Evolutionary conservation across 257 asterid species (phyloP), one percentile per base, ranked within the genome.

Genomic region (Salvia miltiorrhiza): DNA sequence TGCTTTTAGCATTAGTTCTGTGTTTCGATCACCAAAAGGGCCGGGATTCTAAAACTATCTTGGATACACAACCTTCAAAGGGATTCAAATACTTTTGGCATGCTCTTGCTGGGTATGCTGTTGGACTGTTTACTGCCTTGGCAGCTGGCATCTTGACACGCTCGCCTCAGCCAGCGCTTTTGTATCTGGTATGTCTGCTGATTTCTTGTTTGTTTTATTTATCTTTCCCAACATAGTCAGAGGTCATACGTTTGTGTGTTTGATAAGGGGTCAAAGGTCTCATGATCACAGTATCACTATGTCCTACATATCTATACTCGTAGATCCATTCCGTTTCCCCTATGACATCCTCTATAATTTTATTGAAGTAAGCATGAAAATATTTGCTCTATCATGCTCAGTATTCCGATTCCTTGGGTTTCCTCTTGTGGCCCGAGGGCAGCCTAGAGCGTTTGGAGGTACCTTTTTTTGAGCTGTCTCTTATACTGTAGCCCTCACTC

Each of bases 1-100:
- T 94, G 99, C 97, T 94, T 60, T 81, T 94, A 63, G 97, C 97
- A 44, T 78, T 94, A 77, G 97, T 94, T 74, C 96, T 94, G 74
- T 79, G 85, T 65, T 94, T 91, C 63, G 99, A 94, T 76, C 86
- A 91, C 72, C 82, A 84, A 77, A 89, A 89, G 79, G 62, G 74
- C 69, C 81, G 71, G 77, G 90, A 87, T 60, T 68, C 88, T 52
- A 41, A 52, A 23, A 69, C 45, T 71, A 33, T 73, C 58, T 40
- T 58, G 47, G 93, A 83, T 58, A 21, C 76, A 21, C 86, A 82
- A 60, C 63, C 92, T 65, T 72, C 83, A 6, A 87, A 81, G 73
- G 88, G 90, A 40, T 71, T 71, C 65, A 87, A 83, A 68, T 94
- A 94, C 77, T 89, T 94, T 71, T 71, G 90, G 85, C 81, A 78